A percentile compares a stretch with the other conserved stretches of the same genome.
Conservation (phyloP, 148 eudicot species). For the Fallopia convolvulus region DNA sequence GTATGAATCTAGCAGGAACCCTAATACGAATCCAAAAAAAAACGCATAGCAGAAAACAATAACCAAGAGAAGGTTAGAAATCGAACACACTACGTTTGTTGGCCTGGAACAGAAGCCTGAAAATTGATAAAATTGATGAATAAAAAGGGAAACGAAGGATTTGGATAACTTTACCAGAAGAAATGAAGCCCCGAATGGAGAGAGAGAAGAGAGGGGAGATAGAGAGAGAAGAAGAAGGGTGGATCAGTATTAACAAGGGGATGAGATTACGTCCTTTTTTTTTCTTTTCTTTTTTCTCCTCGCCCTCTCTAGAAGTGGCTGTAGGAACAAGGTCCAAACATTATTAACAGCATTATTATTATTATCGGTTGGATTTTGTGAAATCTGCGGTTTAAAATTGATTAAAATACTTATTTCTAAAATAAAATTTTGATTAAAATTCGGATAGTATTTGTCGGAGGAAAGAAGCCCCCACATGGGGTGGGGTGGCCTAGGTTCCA, state of each 20-base stretch:
- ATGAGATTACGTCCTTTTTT: neutral
- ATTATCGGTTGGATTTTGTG: neutral
- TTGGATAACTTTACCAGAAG: neutral
- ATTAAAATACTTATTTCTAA: neutral
- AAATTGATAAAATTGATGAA: neutral
- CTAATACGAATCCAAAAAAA: neutral
- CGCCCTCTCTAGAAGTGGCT: neutral
- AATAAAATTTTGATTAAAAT: no score
- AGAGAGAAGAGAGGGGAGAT: neutral
- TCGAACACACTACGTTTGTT: no score
- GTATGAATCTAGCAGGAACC: slow-evolving; percentile 5
- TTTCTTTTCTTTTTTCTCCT: neutral
- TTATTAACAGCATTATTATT: neutral
- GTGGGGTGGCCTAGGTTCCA: no score
- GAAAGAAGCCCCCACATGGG: no score
- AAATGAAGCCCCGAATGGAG: neutral
- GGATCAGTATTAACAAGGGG: slow-evolving; percentile 1
- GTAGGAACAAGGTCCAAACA: neutral
- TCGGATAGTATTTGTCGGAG: no score
- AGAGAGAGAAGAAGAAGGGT: neutral
- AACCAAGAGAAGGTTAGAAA: neutral
- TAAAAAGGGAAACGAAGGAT: neutral
- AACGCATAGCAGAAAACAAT: neutral
- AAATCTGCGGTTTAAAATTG: neutral
- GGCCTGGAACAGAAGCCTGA: neutral